Percentiles rank a stretch among this genome's conserved stretches.
phyloP scores from a whole-genome alignment of 352 stramenopile species.

The Phytophthora boehmeriae region DNA sequence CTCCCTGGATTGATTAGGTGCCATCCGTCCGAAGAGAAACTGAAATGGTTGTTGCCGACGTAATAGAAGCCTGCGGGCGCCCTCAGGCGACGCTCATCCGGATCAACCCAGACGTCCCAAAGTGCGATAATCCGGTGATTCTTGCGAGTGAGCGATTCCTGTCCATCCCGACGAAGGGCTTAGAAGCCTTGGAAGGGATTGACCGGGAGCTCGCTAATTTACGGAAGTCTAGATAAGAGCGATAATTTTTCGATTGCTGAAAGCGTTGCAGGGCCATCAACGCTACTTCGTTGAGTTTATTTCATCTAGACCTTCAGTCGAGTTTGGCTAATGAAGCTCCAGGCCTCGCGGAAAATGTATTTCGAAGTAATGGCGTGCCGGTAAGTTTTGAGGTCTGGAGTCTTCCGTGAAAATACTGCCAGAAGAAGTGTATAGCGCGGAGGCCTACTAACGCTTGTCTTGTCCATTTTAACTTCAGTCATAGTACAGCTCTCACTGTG shows the following conservation, averaged over 20 bases:
- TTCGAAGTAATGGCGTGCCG: too few relatives aligned
- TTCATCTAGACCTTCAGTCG: too few relatives aligned
- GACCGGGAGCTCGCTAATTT: conserved; percentile 39
- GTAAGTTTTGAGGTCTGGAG: too few relatives aligned
- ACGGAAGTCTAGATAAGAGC: not conserved
- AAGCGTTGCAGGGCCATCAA: too few relatives aligned
- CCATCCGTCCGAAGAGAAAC: conserved; percentile 79
- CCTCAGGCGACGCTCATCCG: conserved; percentile 69
- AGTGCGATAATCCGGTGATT: conserved; percentile 60
- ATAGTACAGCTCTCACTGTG: too few relatives aligned
- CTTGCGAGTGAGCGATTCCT: conserved; percentile 48
- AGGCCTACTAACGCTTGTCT: too few relatives aligned
- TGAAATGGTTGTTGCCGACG: conserved; percentile 81
- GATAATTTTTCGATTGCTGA: not conserved
- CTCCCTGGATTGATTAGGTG: conserved; percentile 42
- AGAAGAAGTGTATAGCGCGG: too few relatives aligned
- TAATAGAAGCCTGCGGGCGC: conserved; percentile 57
- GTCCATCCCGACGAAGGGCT: conserved; percentile 51
- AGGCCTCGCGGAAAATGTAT: too few relatives aligned
- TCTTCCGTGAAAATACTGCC: too few relatives aligned
- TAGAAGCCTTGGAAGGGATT: conserved; percentile 66
- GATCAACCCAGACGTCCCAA: conserved; percentile 74
- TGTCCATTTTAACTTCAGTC: too few relatives aligned
- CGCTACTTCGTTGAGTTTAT: too few relatives aligned
- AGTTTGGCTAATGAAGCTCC: too few relatives aligned